A percentile compares a stretch with the other conserved stretches of the same genome.
phyloP scores from a whole-genome alignment of 2,329 filamentous ascomycete species.

The Grosmannia clavigera region DNA sequence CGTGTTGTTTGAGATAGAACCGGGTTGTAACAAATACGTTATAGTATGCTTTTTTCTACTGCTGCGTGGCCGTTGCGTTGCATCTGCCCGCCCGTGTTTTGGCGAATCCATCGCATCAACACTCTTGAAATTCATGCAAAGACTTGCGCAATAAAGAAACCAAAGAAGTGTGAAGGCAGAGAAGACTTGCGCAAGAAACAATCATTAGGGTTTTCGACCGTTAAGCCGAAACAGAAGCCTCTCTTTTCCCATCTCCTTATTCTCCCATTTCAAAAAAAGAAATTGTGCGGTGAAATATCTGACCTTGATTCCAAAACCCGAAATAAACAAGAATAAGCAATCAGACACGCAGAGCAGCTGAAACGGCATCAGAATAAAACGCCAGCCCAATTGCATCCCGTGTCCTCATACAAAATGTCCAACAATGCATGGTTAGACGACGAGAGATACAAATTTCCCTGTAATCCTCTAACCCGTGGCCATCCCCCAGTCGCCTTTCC shows the following conservation, averaged over 20 bases:
- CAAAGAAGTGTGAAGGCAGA: neutral
- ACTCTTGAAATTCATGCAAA: too few relatives aligned
- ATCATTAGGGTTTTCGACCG: neutral
- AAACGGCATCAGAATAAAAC: neutral
- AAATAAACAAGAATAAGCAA: neutral
- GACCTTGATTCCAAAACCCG: neutral
- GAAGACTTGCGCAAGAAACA: neutral
- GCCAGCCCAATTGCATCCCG: neutral
- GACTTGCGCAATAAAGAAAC: neutral
- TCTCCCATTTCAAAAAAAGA: neutral
- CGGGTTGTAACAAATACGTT: too few relatives aligned
- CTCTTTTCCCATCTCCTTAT: neutral
- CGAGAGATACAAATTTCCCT: neutral
- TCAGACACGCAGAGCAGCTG: neutral
- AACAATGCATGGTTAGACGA: neutral
- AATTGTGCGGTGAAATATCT: neutral
- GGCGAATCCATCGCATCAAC: too few relatives aligned
- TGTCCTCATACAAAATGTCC: neutral
- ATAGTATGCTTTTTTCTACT: neutral
- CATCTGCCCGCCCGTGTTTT: too few relatives aligned
- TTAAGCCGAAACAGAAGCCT: neutral
- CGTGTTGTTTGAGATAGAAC: neutral
- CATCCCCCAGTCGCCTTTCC: neutral
- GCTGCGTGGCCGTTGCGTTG: neutral
- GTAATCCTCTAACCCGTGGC: neutral